These are phyloP conservation scores for Anthostomella pinea DNA, from an alignment of 2,329 filamentous ascomycete genomes.

Conservation along the genomic window DNA sequence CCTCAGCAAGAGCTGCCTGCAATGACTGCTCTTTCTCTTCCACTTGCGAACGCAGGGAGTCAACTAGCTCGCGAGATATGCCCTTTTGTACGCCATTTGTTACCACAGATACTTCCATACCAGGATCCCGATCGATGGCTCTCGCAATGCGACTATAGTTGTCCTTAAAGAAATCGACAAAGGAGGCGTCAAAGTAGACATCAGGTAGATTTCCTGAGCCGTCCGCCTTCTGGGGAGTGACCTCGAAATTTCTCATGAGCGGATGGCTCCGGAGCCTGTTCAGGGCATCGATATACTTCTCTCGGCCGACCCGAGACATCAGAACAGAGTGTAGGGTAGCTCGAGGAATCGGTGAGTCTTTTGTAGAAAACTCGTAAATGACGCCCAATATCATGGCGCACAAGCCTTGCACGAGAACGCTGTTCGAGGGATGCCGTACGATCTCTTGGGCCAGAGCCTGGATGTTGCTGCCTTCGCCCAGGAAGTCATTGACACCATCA, in stretches of 20 bases:
- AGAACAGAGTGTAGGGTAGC: conserved; percentile 78
- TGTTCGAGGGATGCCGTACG: conserved; percentile 58
- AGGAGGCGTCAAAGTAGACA: conserved; percentile 80
- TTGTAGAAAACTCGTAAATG: conserved; percentile 95
- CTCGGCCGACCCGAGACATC: conserved; percentile 72
- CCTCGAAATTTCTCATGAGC: conserved; percentile 84
- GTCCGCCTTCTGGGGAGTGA: conserved; percentile 68
- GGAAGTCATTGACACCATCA: conserved; percentile 86
- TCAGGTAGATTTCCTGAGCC: conserved; percentile 61
- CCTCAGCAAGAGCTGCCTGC: conserved; percentile 44
- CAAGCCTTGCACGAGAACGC: conserved; percentile 73
- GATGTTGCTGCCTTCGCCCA: conserved; percentile 89
- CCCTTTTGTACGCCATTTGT: conserved; percentile 81
- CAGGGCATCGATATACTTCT: conserved; percentile 82
- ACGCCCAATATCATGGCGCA: conserved; percentile 82
- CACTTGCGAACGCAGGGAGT: conserved; percentile 74
- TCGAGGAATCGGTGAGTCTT: conserved; percentile 87
- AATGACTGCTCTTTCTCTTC: conserved; percentile 64
- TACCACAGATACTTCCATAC: conserved; percentile 77
- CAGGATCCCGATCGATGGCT: conserved; percentile 87
- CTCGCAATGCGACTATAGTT: conserved; percentile 84
- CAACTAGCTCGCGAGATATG: conserved; percentile 89
- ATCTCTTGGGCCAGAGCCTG: conserved; percentile 78
- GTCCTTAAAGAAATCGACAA: conserved; percentile 93
- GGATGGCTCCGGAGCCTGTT: conserved; percentile 74